phyloP scores from a whole-genome alignment of 1,284 basidiomycete species.

The Fomitopsis schrenkii region DNA sequence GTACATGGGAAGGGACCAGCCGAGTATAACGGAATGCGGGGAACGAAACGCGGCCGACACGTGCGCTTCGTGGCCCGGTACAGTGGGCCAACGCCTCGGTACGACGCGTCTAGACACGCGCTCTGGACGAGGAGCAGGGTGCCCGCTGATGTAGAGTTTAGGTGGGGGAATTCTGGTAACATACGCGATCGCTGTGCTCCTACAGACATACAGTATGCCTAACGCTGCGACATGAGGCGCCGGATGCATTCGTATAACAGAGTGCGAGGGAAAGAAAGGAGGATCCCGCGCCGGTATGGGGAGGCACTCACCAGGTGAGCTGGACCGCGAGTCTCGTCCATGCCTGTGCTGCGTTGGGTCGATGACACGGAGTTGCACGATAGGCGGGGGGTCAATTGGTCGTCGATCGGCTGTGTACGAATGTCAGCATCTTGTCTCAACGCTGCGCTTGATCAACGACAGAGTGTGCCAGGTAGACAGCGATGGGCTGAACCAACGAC shows the following conservation, averaged over 20 bases:
- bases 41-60: background rate
- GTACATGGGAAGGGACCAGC: background rate
- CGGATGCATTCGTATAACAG: background rate
- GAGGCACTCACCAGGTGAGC: slow-evolving; percentile 25
- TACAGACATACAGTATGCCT: background rate
- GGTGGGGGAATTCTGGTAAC: background rate
- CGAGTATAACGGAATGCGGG: background rate
- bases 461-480: too few relatives aligned
- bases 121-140: background rate
- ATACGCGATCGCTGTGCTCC: background rate
- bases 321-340: slow-evolving; percentile 21
- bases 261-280: background rate
- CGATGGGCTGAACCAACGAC: slow-evolving; percentile 3
- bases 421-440: slow-evolving; percentile 1
- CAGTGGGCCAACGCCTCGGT: background rate
- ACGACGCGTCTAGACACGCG: background rate
- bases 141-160: background rate
- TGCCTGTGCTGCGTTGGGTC: slow-evolving; percentile 51
- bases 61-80: background rate
- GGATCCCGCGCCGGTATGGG: background rate
- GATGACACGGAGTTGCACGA: slow-evolving; percentile 90
- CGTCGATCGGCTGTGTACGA: slow-evolving; percentile 72
- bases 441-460: background rate
- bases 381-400: slow-evolving; percentile 94
- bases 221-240: background rate